A percentile compares a stretch with the other conserved stretches of the same genome.
Conservation (phyloP, 768 basidiomycete species). For the Russula olivacea region DNA sequence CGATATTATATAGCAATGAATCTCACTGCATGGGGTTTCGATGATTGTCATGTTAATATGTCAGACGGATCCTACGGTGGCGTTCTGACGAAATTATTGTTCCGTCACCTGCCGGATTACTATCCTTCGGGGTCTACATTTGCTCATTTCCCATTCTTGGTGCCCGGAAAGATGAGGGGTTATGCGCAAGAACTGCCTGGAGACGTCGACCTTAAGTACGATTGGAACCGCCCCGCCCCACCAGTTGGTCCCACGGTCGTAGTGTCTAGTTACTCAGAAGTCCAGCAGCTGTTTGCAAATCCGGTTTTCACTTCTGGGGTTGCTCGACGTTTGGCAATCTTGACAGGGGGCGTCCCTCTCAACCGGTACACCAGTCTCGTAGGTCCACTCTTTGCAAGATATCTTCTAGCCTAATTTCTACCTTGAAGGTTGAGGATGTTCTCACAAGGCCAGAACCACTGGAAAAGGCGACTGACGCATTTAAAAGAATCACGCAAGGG, state of each 20-base stretch:
- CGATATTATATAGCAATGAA: constrained; percentile 49
- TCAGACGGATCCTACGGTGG: constrained; percentile 72
- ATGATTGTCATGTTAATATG: constrained; percentile 58
- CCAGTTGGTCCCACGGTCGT: constrained; percentile 14
- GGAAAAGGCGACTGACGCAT: neutral
- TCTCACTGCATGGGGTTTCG: constrained; percentile 73
- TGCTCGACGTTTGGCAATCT: neutral
- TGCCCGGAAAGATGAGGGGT: constrained; percentile 46
- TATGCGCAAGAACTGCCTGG: constrained; percentile 34
- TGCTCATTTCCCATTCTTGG: constrained; percentile 78
- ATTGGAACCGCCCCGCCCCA: constrained; percentile 48
- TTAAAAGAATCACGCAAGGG: neutral
- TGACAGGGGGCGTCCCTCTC: constrained; percentile 14
- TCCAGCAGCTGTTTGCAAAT: neutral
- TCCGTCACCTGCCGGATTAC: constrained; percentile 61
- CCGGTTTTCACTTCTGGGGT: constrained; percentile 4
- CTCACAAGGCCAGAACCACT: constrained; percentile 3
- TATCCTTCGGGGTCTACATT: constrained; percentile 62
- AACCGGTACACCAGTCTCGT: constrained; percentile 3
- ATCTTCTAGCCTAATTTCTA: neutral
- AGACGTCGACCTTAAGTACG: constrained; percentile 43
- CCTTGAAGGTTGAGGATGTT: constrained; percentile 11
- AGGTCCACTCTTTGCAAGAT: neutral
- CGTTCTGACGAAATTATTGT: constrained; percentile 65
- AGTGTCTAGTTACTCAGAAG: constrained; percentile 2